Conservation (phyloP, 495 filamentous ascomycete genomes). For the Letharia columbiana region DNA sequence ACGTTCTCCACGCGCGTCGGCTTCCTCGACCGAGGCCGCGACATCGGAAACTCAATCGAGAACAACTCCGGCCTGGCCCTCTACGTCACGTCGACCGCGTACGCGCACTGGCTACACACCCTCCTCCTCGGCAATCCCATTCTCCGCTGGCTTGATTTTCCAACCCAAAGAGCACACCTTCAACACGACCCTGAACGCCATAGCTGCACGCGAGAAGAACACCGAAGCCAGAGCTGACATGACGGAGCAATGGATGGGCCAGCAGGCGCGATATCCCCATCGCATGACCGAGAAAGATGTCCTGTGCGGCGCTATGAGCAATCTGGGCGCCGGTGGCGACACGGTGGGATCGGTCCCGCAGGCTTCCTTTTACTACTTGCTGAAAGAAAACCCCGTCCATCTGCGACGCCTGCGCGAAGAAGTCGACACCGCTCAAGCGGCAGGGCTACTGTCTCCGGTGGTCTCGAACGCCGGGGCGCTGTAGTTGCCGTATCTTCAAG, state of each 20-base stretch:
- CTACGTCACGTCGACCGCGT: not conserved
- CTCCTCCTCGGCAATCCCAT: constrained; percentile 15
- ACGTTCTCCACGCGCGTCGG: constrained; percentile 26
- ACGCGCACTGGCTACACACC: not conserved
- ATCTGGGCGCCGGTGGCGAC: constrained; percentile 39
- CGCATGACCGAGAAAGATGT: constrained; percentile 35
- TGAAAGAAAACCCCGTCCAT: constrained; percentile 9
- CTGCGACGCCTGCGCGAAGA: not conserved
- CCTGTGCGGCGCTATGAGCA: constrained; percentile 35
- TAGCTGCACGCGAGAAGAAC: constrained; percentile 35
- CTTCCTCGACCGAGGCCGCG: not conserved
- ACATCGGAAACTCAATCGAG: not conserved
- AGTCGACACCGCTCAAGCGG: not conserved
- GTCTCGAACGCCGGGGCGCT: not conserved
- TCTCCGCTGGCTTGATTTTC: constrained; percentile 32
- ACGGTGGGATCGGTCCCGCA: constrained; percentile 36
- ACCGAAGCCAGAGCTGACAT: constrained; percentile 35
- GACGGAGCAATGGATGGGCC: constrained; percentile 38
- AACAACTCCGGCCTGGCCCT: not conserved
- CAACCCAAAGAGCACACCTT: constrained; percentile 38
- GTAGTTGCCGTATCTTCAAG: not conserved
- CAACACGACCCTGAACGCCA: constrained; percentile 34
- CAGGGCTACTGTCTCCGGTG: not conserved
- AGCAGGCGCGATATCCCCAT: constrained; percentile 32
- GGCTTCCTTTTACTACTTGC: constrained; percentile 33